Percentiles rank a stretch among this genome's conserved stretches.
Evolutionary conservation across 2,329 filamentous ascomycete species (phyloP).

Genomic region (Penicillium frequentans): DNA sequence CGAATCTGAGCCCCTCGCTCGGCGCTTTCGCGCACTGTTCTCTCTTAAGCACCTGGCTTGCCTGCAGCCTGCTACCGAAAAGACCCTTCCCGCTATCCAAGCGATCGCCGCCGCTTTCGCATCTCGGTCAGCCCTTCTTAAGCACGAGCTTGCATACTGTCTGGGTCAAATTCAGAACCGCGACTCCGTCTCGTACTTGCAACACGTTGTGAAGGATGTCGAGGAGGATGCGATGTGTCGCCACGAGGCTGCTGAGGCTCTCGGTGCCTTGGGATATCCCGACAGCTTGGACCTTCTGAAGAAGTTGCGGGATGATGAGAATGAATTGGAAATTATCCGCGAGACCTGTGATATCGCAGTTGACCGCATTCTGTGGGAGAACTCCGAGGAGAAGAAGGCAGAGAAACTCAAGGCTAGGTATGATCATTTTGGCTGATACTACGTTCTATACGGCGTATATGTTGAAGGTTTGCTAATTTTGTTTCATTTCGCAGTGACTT

Average conservation of each 20-base stretch:
- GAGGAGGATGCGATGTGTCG: constrained; percentile 92
- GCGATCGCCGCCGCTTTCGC: constrained; percentile 86
- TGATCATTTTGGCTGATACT: constrained; percentile 18
- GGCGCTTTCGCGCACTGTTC: constrained; percentile 94
- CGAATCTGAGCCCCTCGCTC: constrained; percentile 77
- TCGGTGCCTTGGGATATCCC: constrained; percentile 79
- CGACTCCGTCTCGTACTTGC: constrained; percentile 71
- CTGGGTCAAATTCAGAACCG: constrained; percentile 84
- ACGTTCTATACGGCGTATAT: background rate
- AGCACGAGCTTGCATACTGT: constrained; percentile 97
- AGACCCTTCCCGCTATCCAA: constrained; percentile 64
- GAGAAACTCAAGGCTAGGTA: constrained; percentile 84
- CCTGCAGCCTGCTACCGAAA: constrained; percentile 56
- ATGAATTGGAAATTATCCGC: constrained; percentile 76
- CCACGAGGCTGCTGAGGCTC: constrained; percentile 92
- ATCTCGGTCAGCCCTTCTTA: constrained; percentile 84
- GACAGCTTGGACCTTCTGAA: constrained; percentile 73
- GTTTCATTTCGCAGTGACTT: constrained; percentile 68
- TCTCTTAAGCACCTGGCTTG: constrained; percentile 92
- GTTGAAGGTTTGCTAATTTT: constrained; percentile 18
- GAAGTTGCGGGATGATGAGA: constrained; percentile 69
- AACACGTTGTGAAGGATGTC: constrained; percentile 71
- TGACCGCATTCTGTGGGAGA: constrained; percentile 91
- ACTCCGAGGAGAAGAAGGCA: constrained; percentile 66
- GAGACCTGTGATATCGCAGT: constrained; percentile 98